Conservation (phyloP, 2,329 filamentous ascomycete species). For the Metarhizium sp. region DNA sequence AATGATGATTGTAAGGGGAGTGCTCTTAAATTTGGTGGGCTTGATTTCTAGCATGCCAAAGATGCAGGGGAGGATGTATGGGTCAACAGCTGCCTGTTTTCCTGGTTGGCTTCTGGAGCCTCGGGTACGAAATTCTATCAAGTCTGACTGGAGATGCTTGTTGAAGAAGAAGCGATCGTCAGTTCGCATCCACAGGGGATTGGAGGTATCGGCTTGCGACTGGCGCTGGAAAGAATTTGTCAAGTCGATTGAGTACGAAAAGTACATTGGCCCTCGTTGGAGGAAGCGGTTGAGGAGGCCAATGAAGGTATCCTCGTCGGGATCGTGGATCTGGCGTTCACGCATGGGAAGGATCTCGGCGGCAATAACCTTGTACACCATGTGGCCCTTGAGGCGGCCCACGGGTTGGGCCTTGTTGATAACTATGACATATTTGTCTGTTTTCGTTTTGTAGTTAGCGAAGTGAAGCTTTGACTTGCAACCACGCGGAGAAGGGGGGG, state of each 20-base stretch:
- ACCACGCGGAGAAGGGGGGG: not conserved
- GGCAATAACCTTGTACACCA: slow-evolving; percentile 85
- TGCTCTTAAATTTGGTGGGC: slow-evolving; percentile 76
- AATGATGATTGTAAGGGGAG: slow-evolving; percentile 72
- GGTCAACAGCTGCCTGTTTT: slow-evolving; percentile 69
- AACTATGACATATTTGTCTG: slow-evolving; percentile 91
- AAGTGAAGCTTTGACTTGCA: not conserved
- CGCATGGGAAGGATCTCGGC: slow-evolving; percentile 92
- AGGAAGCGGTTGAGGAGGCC: slow-evolving; percentile 72
- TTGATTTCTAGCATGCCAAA: slow-evolving; percentile 93
- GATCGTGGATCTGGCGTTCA: slow-evolving; percentile 82
- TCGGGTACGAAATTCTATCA: slow-evolving; percentile 74
- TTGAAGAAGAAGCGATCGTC: slow-evolving; percentile 99
- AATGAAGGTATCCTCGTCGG: slow-evolving; percentile 90
- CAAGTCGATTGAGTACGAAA: slow-evolving; percentile 93
- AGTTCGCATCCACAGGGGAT: slow-evolving; percentile 80
- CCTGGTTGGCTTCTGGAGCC: slow-evolving; percentile 55
- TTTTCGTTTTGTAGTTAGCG: slow-evolving; percentile 4
- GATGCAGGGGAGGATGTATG: slow-evolving; percentile 90
- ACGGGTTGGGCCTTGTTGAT: slow-evolving; percentile 91
- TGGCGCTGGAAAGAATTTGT: slow-evolving; percentile 97
- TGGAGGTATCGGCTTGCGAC: slow-evolving; percentile 59
- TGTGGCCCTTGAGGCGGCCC: slow-evolving; percentile 87
- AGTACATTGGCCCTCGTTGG: slow-evolving; percentile 85
- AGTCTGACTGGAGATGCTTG: slow-evolving; percentile 77